Percentiles rank a stretch among this genome's conserved stretches.
phyloP scores from a whole-genome alignment of 331 rosid species.

The Stylosanthes scabra region DNA sequence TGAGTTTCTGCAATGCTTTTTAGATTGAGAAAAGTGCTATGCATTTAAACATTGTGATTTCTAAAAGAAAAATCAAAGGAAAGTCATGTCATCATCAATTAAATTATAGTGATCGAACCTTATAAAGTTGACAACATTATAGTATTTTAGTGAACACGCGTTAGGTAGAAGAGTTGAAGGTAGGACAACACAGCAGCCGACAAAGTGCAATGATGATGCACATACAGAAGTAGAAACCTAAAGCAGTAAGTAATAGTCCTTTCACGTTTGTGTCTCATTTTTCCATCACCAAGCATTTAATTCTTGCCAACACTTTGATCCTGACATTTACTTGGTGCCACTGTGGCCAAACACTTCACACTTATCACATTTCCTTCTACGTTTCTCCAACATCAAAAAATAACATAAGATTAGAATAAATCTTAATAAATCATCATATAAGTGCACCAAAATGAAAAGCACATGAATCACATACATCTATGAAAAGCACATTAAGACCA shows the following conservation, averaged over 20 bases:
- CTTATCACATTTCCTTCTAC: neutral
- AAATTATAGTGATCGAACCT: neutral
- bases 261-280: neutral
- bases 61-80: too few relatives aligned
- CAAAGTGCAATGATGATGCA: neutral
- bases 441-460: neutral
- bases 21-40: too few relatives aligned
- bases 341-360: neutral
- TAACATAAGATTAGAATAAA: too few relatives aligned
- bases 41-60: too few relatives aligned
- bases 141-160: neutral
- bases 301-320: too few relatives aligned
- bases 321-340: neutral
- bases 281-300: neutral
- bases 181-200: constrained; percentile 34
- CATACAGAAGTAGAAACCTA: neutral
- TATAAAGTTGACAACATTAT: neutral
- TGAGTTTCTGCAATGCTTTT: neutral
- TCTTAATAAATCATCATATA: neutral
- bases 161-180: neutral
- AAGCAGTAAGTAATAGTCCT: neutral
- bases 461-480: neutral
- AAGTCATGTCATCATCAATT: too few relatives aligned
- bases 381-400: too few relatives aligned
- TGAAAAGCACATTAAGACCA: neutral